Evolutionary conservation across 495 filamentous ascomycete genomes (phyloP).

Genomic region (Penicillium robsamsonii): DNA sequence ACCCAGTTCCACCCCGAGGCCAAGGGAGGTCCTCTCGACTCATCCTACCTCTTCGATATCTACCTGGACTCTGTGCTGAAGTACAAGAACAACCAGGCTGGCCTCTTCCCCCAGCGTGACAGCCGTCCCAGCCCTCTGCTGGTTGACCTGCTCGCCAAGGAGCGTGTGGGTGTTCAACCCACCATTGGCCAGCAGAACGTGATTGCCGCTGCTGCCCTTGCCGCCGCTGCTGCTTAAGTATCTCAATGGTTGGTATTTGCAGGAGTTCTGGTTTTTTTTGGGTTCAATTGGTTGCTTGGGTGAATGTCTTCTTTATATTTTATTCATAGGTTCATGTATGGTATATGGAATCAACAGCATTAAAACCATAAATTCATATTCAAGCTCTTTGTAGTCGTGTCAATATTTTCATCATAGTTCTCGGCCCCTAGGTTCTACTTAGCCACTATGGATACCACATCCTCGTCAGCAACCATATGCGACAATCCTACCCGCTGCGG

Average conservation of each 20-base stretch:
- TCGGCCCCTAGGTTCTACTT: constrained; percentile 28
- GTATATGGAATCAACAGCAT: constrained; percentile 16
- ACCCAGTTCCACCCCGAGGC: constrained; percentile 99
- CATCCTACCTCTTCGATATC: constrained; percentile 90
- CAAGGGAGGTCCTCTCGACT: constrained; percentile 92
- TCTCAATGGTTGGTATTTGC: constrained; percentile 4
- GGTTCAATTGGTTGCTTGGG: constrained; percentile 9
- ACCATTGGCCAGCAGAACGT: constrained; percentile 55
- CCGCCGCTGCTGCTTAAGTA: constrained; percentile 32
- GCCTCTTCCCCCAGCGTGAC: constrained; percentile 64
- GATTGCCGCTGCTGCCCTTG: constrained; percentile 40
- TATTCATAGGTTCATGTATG: constrained; percentile 19
- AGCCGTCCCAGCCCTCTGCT: constrained; percentile 81
- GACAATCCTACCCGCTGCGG: constrained; percentile 89
- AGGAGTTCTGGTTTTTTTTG: constrained; percentile 21
- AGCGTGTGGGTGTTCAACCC: constrained; percentile 87
- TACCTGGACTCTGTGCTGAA: constrained; percentile 85
- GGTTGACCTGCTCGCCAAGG: constrained; percentile 87
- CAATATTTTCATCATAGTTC: constrained; percentile 12
- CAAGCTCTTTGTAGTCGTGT: constrained; percentile 11
- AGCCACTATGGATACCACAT: constrained; percentile 90
- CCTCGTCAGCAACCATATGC: constrained; percentile 89
- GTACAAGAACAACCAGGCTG: constrained; percentile 78
- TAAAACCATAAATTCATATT: constrained; percentile 7
- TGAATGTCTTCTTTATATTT: constrained; percentile 13